phyloP scores from a whole-genome alignment of 2,329 filamentous ascomycete species.

The Fusarium duplospermum region DNA sequence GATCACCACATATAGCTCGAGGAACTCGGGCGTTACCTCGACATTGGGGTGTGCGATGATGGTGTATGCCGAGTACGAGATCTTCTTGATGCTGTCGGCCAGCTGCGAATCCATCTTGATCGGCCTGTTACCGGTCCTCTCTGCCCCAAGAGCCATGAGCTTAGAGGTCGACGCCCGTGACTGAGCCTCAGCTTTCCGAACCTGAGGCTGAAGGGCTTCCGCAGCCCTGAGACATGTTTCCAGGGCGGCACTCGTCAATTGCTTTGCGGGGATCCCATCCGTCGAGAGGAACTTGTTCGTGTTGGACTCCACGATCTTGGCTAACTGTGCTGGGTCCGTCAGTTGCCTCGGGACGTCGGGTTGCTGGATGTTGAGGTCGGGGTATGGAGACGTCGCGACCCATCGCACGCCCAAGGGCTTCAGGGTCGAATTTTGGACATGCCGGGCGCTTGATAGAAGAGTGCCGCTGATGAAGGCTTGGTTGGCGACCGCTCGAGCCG shows the following conservation, averaged over 20 bases:
- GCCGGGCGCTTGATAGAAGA: slow-evolving; percentile 30
- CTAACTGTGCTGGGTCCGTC: slow-evolving; percentile 55
- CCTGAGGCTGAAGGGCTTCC: slow-evolving; percentile 56
- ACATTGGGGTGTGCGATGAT: slow-evolving; percentile 81
- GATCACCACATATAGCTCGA: slow-evolving; percentile 80
- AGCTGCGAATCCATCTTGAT: slow-evolving; percentile 50
- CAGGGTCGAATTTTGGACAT: slow-evolving; percentile 19
- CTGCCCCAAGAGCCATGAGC: slow-evolving; percentile 60
- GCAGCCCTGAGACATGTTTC: slow-evolving; percentile 59
- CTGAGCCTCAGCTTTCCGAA: slow-evolving; percentile 53
- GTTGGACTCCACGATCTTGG: slow-evolving; percentile 56
- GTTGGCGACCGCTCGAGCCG: slow-evolving; percentile 38
- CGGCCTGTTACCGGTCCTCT: slow-evolving; percentile 48
- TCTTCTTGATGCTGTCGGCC: slow-evolving; percentile 60
- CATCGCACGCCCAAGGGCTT: slow-evolving; percentile 39
- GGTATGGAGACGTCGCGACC: slow-evolving; percentile 40
- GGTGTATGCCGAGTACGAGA: slow-evolving; percentile 72
- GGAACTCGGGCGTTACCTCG: slow-evolving; percentile 79
- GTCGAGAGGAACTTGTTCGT: slow-evolving; percentile 57
- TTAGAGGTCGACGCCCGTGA: slow-evolving; percentile 63
- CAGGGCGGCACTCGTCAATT: slow-evolving; percentile 57
- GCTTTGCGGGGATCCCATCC: slow-evolving; percentile 58
- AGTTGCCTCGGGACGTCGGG: slow-evolving; percentile 41
- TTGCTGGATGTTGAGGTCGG: slow-evolving; percentile 28
- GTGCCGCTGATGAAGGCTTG: slow-evolving; percentile 41